Evolutionary conservation across 1,139 yeast genomes (phyloP).

Genomic region (Yamadazyma songkhlaensis): DNA sequence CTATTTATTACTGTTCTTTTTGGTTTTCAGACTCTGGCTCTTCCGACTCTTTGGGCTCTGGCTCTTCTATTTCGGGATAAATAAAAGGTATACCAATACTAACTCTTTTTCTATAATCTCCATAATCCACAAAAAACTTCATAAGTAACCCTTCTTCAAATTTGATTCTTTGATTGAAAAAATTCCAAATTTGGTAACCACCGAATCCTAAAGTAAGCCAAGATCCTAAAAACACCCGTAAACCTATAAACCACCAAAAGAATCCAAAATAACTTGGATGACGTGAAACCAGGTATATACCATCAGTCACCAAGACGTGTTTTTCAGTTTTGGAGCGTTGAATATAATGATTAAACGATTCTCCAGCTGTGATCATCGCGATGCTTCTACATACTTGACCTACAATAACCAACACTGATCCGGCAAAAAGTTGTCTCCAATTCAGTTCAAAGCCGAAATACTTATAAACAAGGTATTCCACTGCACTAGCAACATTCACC

Average conservation of each 20-base stretch:
- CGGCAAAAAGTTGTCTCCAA: conserved; percentile 25
- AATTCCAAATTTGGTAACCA: conserved; percentile 49
- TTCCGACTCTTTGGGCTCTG: background rate
- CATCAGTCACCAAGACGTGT: conserved; percentile 69
- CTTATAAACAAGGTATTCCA: conserved; percentile 20
- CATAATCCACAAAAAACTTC: conserved; percentile 64
- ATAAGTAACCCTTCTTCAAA: conserved; percentile 68
- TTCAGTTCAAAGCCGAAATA: background rate
- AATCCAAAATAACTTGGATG: conserved; percentile 95
- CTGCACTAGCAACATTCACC: conserved; percentile 49
- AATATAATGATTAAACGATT: conserved; percentile 82
- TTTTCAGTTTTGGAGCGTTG: conserved; percentile 49
- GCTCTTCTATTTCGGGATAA: too few species aligned
- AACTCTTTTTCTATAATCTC: conserved; percentile 46
- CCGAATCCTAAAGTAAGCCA: conserved; percentile 25
- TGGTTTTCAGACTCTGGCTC: background rate
- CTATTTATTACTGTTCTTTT: background rate
- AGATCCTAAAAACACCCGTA: conserved; percentile 70
- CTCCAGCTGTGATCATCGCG: conserved; percentile 87
- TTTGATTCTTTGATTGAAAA: conserved; percentile 63
- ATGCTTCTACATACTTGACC: conserved; percentile 71
- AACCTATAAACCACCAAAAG: conserved; percentile 90
- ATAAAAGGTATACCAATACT: conserved; percentile 67
- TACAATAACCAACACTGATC: conserved; percentile 41
- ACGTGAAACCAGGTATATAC: conserved; percentile 63